Conservation (phyloP, 805 yeast genomes). For the Ogataea nakhonphanomensis region DNA sequence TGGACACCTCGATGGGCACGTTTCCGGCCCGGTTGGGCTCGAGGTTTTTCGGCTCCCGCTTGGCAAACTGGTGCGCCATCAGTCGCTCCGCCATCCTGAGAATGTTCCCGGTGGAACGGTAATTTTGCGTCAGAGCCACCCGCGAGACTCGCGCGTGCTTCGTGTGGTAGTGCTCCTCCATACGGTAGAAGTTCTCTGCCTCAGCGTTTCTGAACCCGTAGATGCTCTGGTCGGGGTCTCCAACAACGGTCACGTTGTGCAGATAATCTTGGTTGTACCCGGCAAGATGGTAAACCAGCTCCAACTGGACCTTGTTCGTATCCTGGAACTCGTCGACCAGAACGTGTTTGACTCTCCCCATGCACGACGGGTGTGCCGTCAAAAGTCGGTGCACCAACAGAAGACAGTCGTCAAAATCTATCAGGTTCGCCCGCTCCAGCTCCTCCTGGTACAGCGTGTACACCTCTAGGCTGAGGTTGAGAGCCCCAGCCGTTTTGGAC, state of each 20-base stretch:
- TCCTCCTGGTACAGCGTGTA: constrained; percentile 53
- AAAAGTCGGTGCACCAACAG: constrained; percentile 52
- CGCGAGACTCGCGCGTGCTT: constrained; percentile 19
- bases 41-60: constrained; percentile 42
- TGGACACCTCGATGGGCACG: constrained; percentile 45
- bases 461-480: constrained; percentile 36
- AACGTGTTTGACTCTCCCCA: constrained; percentile 59
- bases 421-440: constrained; percentile 39
- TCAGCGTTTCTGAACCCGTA: constrained; percentile 86
- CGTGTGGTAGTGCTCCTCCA: constrained; percentile 39
- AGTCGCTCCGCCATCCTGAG: constrained; percentile 59
- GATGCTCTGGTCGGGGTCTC: constrained; percentile 95
- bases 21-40: constrained; percentile 42
- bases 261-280: constrained; percentile 36
- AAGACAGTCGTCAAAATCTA: constrained; percentile 86
- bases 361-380: constrained; percentile 37
- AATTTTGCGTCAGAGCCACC: constrained; percentile 61
- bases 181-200: constrained; percentile 56
- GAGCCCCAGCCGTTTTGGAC: constrained; percentile 23
- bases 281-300: constrained; percentile 55
- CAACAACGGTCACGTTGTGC: constrained; percentile 78
- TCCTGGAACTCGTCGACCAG: constrained; percentile 95
- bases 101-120: constrained; percentile 73
- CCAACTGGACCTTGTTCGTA: constrained; percentile 74
- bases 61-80: constrained; percentile 54